A percentile compares a stretch with the other conserved stretches of the same genome.
Conservation (phyloP, 306 rosid species). For the Erythrophleum fordii region DNA sequence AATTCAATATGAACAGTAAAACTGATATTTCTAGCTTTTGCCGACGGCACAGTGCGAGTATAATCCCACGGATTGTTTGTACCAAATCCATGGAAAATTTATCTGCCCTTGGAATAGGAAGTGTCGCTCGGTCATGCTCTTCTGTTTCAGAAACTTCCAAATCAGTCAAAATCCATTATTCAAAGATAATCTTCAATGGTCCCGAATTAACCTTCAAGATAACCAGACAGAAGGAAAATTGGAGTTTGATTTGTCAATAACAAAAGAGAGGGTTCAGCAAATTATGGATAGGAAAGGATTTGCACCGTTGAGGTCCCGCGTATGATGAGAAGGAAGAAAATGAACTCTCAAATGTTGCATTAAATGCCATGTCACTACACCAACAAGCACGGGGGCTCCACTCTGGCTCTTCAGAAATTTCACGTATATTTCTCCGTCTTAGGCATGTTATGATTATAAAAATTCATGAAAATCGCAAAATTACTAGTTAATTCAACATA, state of each 20-base stretch:
- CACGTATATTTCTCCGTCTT: not conserved
- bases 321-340: not conserved
- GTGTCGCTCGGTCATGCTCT: not conserved
- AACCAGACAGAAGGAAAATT: not conserved
- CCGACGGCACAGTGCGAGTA: not conserved
- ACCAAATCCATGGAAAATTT: conserved; percentile 6
- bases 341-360: conserved; percentile 9
- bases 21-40: not conserved
- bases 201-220: not conserved
- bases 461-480: not conserved
- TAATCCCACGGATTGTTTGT: not conserved
- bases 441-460: not conserved
- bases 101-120: too few relatives aligned
- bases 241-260: not conserved
- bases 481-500: not conserved
- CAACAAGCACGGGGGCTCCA: conserved; percentile 17
- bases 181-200: not conserved
- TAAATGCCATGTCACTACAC: conserved; percentile 21
- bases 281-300: not conserved
- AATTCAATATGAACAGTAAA: not conserved
- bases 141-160: not conserved
- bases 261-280: not conserved
- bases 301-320: conserved; percentile 10
- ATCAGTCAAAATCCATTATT: not conserved
- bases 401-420: not conserved